Percentiles rank a stretch among this genome's conserved stretches.
phyloP scores from a whole-genome alignment of 805 yeast genomes.

The Kuraishia hungarica region DNA sequence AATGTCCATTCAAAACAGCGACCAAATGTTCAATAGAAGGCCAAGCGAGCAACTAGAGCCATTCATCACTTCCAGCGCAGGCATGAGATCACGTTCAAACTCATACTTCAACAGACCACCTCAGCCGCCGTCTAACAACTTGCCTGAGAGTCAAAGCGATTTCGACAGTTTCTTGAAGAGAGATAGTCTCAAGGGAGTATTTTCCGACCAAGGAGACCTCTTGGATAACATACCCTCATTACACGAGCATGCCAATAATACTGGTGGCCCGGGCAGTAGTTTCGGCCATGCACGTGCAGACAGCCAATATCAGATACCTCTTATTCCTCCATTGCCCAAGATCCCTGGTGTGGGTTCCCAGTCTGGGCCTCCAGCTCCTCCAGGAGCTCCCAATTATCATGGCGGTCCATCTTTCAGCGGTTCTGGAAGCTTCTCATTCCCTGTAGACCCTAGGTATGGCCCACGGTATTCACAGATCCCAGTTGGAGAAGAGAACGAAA shows the following conservation, averaged over 20 bases:
- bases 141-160: slow-evolving; percentile 18
- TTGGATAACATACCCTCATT: slow-evolving; percentile 17
- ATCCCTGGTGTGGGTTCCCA: neutral
- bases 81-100: slow-evolving; percentile 17
- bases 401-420: neutral
- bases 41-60: slow-evolving; percentile 45
- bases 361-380: neutral
- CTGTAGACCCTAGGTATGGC: neutral
- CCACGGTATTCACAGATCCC: neutral
- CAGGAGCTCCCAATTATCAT: neutral
- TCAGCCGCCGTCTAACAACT: slow-evolving; percentile 21
- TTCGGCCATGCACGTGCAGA: neutral
- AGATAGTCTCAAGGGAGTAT: slow-evolving; percentile 21
- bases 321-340: slow-evolving; percentile 2
- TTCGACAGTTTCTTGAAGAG: slow-evolving; percentile 26
- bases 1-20: slow-evolving; percentile 12
- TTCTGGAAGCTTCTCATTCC: neutral
- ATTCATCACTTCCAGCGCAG: slow-evolving; percentile 25
- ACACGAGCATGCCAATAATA: slow-evolving; percentile 10
- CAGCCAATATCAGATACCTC: neutral
- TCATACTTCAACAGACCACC: slow-evolving; percentile 19
- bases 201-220: slow-evolving; percentile 17
- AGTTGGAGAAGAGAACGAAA: neutral
- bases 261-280: neutral
- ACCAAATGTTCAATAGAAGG: slow-evolving; percentile 25